Conservation (phyloP, 805 yeast species). For the Blastobotrys attinorum region DNA sequence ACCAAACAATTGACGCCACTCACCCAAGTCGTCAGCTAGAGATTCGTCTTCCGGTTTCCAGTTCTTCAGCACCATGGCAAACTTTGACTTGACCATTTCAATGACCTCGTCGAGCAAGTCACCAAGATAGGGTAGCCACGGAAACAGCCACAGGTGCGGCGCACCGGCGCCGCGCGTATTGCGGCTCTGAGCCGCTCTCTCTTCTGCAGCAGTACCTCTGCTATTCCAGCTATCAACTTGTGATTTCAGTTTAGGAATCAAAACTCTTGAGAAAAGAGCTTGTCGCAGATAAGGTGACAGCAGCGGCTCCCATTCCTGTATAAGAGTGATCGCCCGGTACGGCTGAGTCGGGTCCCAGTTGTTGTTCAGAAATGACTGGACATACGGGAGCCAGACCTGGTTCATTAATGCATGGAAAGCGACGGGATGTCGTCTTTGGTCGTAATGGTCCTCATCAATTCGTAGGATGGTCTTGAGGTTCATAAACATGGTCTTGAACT, state of each 20-base stretch:
- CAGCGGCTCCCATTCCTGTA: conserved; percentile 37
- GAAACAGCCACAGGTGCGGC: conserved; percentile 32
- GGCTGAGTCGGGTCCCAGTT: conserved; percentile 37
- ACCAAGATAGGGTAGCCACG: conserved; percentile 31
- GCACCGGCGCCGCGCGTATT: neutral
- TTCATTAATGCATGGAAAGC: conserved; percentile 32
- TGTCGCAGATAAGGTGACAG: conserved; percentile 27
- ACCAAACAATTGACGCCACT: conserved; percentile 15
- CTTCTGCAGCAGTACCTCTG: neutral
- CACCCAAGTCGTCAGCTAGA: conserved; percentile 7
- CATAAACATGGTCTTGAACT: conserved; percentile 26
- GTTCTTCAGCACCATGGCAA: conserved; percentile 11
- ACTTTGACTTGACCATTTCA: conserved; percentile 21
- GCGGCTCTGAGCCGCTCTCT: no score
- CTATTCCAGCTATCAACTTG: conserved; percentile 34
- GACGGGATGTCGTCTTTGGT: no score
- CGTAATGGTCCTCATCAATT: neutral
- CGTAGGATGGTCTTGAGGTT: conserved; percentile 24
- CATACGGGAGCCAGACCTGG: conserved; percentile 31
- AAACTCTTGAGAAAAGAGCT: conserved; percentile 24
- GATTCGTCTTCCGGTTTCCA: conserved; percentile 11
- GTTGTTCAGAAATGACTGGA: conserved; percentile 22
- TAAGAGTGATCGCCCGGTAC: conserved; percentile 31
- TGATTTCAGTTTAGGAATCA: conserved; percentile 33
- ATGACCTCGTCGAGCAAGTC: conserved; percentile 15